Base-by-base conservation (phyloP, 2,329 filamentous ascomycete genomes). In the Pseudocercospora pini-densiflorae region DNA sequence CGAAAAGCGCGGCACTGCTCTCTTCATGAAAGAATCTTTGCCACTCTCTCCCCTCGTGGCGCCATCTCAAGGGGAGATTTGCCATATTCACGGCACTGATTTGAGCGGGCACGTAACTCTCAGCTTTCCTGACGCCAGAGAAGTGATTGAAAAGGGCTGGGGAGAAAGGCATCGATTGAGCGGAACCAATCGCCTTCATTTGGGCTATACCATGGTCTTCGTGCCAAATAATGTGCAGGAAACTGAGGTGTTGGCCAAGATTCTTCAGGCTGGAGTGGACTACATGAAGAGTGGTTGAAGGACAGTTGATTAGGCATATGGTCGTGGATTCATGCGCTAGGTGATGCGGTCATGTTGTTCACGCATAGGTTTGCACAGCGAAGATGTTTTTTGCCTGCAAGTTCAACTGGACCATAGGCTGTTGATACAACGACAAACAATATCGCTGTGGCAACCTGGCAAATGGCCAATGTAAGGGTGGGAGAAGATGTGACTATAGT, bases 181-280 rank as follows among this genome's bases (percentile, higher is more conserved):
- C 19, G 63, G 66, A 12, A 65, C 66, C 0, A 54, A 62, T 2
- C 43, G 49, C 29, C 45, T 70, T n/a, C 66, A 62, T 58, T 16
- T 70, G 29, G 66, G 68, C 1, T 68, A 66, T 40, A 68, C 68
- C 4, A 61, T 70, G 63, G 21, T 70, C 12, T 70, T 61, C 51
- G 63, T 70, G 9, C 68, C 68, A 2, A 53, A 62, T 12, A 59
- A 24, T 55, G 24, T 63, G 9, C 49, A 59, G 12, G 66, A 70
- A 47, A 53, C 63, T 1, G 62, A 63, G 2, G 57, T 65, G 16
- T 47, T 65, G 14, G 51, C 19, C 6, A 59, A 14, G 6, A 67
- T 68, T 24, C 54, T 64, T 1, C 58, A 65, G 33, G 68, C 68
- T 7, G 68, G 66, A 3, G 49, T 68, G 10, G 66, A 68, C 6